Conservation (phyloP, 768 basidiomycete species). For the Russula foetens region DNA sequence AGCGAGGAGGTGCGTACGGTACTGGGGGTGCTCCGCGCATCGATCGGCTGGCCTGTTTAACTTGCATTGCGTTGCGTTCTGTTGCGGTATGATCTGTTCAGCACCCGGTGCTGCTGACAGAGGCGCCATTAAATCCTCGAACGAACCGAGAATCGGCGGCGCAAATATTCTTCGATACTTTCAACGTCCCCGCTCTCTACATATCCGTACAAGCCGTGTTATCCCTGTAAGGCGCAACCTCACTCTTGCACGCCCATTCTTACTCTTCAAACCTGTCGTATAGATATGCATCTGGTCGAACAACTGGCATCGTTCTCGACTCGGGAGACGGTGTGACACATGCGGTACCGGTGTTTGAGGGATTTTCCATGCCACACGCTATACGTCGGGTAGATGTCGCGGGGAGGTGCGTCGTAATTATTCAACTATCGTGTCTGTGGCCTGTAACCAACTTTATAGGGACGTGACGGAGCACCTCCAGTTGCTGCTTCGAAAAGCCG, state of each 20-base stretch:
- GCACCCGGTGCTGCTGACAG: slow-evolving; percentile 97
- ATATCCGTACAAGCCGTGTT: slow-evolving; percentile 96
- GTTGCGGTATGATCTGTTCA: too few relatives aligned
- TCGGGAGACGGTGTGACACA: slow-evolving; percentile 99
- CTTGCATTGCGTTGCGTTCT: slow-evolving; percentile 15
- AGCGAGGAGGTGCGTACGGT: slow-evolving; percentile 78
- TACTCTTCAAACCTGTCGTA: not conserved
- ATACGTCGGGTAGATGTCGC: slow-evolving; percentile 95
- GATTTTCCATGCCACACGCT: slow-evolving; percentile 98
- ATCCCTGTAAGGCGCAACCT: slow-evolving; percentile 60
- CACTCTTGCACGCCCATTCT: not conserved
- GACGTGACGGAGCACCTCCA: slow-evolving; percentile 97
- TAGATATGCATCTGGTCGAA: slow-evolving; percentile 96
- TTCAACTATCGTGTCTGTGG: not conserved
- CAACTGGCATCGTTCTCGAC: slow-evolving; percentile 98
- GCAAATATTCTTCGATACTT: slow-evolving; percentile 99
- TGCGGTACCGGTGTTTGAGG: slow-evolving; percentile 97
- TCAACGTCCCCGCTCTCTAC: slow-evolving; percentile 97
- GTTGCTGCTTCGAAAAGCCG: slow-evolving; percentile 85
- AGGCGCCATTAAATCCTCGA: slow-evolving; percentile 95
- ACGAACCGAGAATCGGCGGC: slow-evolving; percentile 94
- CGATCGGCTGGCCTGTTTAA: slow-evolving; percentile 6
- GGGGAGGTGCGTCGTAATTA: slow-evolving; percentile 55
- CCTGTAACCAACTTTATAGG: slow-evolving; percentile 33
- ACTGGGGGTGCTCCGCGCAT: not conserved